phyloP scores from a whole-genome alignment of 345 rosid genomes.

The Toxicodendron radicans region DNA sequence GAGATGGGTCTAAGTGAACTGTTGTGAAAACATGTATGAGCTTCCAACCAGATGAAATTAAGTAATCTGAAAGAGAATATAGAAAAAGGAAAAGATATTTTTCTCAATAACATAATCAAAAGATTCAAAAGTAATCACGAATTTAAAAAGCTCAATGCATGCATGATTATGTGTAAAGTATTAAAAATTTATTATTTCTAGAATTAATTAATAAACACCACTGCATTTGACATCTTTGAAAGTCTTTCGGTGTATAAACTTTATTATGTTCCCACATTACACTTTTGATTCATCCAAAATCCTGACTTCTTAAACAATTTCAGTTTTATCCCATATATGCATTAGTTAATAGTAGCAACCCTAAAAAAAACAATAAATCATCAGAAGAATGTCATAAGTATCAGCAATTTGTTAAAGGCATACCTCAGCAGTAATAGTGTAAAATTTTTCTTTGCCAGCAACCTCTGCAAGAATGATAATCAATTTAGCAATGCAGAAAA shows the following conservation, averaged over 20 bases:
- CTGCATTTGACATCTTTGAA: slow-evolving; percentile 53
- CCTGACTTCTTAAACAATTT: neutral
- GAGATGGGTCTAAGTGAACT: too few relatives aligned
- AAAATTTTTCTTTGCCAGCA: slow-evolving; percentile 37
- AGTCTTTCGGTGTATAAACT: slow-evolving; percentile 65
- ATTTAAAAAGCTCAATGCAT: too few relatives aligned
- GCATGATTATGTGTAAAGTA: slow-evolving; percentile 13
- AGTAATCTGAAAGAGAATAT: slow-evolving; percentile 33
- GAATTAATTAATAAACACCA: slow-evolving; percentile 28
- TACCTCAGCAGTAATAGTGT: slow-evolving; percentile 44
- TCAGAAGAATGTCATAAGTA: neutral
- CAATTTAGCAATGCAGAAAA: slow-evolving; percentile 3
- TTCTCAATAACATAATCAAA: slow-evolving; percentile 1
- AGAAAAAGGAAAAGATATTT: neutral
- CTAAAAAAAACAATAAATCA: neutral
- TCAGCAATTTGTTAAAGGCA: slow-evolving; percentile 11
- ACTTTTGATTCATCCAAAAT: neutral
- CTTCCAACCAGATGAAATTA: slow-evolving; percentile 60
- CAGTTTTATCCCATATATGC: neutral
- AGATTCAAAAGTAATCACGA: too few relatives aligned
- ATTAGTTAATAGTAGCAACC: neutral
- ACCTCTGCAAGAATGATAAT: slow-evolving; percentile 29
- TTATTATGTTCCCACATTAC: neutral
- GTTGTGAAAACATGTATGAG: slow-evolving; percentile 61
- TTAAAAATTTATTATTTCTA: neutral